Conservation (phyloP, 495 filamentous ascomycete genomes). For the Penicillium pulvis region DNA sequence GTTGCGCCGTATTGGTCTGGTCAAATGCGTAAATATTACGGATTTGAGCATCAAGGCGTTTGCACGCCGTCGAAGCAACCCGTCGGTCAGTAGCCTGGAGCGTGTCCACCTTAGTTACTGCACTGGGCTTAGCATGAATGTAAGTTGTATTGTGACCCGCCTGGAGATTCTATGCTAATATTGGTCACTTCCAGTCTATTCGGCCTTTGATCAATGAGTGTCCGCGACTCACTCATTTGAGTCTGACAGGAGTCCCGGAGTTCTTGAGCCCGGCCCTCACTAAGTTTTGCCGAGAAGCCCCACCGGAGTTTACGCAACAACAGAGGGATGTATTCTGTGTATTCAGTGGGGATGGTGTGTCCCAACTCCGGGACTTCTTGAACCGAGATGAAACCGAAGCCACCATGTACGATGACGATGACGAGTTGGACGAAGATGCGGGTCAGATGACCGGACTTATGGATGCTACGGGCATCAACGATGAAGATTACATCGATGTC, state of each 20-base stretch:
- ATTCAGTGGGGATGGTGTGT: constrained; percentile 87
- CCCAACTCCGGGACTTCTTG: constrained; percentile 72
- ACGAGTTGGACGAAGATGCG: constrained; percentile 55
- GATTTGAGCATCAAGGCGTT: constrained; percentile 85
- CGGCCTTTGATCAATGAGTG: constrained; percentile 86
- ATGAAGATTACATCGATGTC: constrained; percentile 53
- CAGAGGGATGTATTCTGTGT: constrained; percentile 96
- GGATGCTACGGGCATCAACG: constrained; percentile 53
- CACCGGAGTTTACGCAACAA: constrained; percentile 90
- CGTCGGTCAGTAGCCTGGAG: constrained; percentile 68
- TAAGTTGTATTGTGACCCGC: constrained; percentile 46
- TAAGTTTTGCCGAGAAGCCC: constrained; percentile 81
- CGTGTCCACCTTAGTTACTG: constrained; percentile 98
- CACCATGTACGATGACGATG: constrained; percentile 59
- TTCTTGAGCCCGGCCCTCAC: constrained; percentile 76
- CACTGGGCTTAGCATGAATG: constrained; percentile 72
- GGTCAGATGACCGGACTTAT: constrained; percentile 58
- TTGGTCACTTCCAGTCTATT: constrained; percentile 68
- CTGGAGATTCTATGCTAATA: constrained; percentile 16
- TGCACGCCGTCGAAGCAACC: constrained; percentile 56
- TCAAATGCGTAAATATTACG: constrained; percentile 90
- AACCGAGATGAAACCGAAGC: constrained; percentile 57
- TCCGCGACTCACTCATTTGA: constrained; percentile 89
- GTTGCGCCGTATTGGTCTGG: constrained; percentile 87
- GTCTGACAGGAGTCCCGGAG: constrained; percentile 89